Base-by-base conservation (phyloP, 371 early-diverging fungal species). In the Apophysomyces trapeziformis region DNA sequence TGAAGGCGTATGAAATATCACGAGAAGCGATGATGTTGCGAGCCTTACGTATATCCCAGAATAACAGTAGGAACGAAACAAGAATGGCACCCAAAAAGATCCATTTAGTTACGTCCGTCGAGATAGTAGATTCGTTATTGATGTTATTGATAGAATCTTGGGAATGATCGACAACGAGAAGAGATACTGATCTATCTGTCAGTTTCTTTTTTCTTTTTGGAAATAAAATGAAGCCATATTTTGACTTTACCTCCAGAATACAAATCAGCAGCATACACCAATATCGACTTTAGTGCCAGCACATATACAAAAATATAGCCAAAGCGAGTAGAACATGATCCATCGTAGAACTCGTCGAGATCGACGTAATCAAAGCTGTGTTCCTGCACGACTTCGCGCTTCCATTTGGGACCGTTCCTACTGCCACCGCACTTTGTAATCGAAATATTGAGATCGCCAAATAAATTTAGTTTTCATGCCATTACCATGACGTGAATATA, bases 291-390 rank as follows among this genome's bases (percentile, higher is more conserved):
- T 61, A 95, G 72, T 26, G 92, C 87, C 6, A 87, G 68, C n/a
- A 92, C 47, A 73, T 90, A 94, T 61, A 93, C 85, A 18, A 85
- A 79, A 9, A 75, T 60, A 71, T 94, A 94, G 9, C 73, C 67
- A 16, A 87, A 46, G 61, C 81, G 73, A n/a, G 77, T 71, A 41
- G 69, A 43, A 62, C 73, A 84, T 21, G 82, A 80, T 37, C 73
- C 63, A 68, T 89, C 87, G 46, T 85, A 68, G 77, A 93, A 94
- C 68, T 94, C 94, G 8, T 92, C 86, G 16, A 94, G 86, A 68
- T 96, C 92, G 62, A 96, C 84, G 80, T 87, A 92, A 73, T 95
- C 94, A 74, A 96, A 96, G 75, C 93, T 93, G 84, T 95, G 94
- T 80, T 93, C 95, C 69, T 85, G 86, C 56, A 93, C 87, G 58